phyloP scores from a whole-genome alignment of 1,284 basidiomycete species.

The Peniophora sp. region DNA sequence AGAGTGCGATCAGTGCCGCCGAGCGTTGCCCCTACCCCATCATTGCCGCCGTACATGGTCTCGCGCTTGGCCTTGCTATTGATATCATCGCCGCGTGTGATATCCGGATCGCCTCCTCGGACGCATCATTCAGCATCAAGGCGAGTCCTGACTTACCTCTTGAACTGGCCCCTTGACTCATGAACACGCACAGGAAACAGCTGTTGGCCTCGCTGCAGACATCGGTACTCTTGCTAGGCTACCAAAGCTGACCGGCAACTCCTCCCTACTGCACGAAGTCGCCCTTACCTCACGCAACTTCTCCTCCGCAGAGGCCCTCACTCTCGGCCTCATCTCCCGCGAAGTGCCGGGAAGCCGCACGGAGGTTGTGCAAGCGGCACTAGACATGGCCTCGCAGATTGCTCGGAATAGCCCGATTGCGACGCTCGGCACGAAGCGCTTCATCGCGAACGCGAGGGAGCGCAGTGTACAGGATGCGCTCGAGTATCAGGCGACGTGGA shows the following conservation, averaged over 20 bases:
- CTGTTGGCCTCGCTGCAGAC: constrained; percentile 86
- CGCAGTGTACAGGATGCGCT: constrained; percentile 26
- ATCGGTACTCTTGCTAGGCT: constrained; percentile 85
- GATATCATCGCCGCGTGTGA: constrained; percentile 81
- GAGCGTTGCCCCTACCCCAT: constrained; percentile 78
- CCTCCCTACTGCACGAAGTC: constrained; percentile 73
- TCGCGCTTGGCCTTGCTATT: constrained; percentile 68
- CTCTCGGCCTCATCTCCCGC: constrained; percentile 72
- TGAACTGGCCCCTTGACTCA: neutral
- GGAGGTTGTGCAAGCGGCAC: constrained; percentile 49
- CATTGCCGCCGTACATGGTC: constrained; percentile 77
- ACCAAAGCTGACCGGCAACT: constrained; percentile 77
- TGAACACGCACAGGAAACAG: constrained; percentile 61
- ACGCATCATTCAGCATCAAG: constrained; percentile 71
- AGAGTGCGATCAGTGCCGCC: constrained; percentile 63
- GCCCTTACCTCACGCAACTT: constrained; percentile 77
- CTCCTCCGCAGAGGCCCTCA: constrained; percentile 58
- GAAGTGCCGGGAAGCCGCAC: constrained; percentile 57
- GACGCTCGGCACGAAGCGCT: constrained; percentile 73
- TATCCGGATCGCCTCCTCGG: constrained; percentile 65
- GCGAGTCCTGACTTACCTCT: constrained; percentile 19
- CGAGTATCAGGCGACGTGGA: constrained; percentile 1
- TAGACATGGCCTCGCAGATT: constrained; percentile 62
- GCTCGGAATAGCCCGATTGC: constrained; percentile 81
- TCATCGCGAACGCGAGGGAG: constrained; percentile 69